Evolutionary conservation across 2,329 filamentous ascomycete species (phyloP), one percentile per base, ranked within the genome.

Genomic region (Exophiala sp.): DNA sequence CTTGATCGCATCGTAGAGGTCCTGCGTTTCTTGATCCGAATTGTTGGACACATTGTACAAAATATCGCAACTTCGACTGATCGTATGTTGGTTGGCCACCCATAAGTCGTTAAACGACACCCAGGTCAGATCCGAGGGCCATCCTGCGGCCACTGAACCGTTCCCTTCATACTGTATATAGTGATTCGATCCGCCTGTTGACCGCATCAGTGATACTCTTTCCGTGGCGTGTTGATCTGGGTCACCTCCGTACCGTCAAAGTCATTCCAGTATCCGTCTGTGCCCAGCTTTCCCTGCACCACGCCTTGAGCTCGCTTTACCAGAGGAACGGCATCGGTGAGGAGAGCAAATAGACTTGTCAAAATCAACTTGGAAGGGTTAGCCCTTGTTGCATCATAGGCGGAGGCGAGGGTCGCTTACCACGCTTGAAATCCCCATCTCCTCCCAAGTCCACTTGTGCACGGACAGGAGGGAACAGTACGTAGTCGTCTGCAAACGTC

Each of bases 1-100:
- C 18, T 64, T 48, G 55, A 74, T 69, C 29, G 66, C 67, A 13
- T 60, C 46, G 46, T 68, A 65, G 52, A 74, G 64, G 41, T 66
- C 60, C 19, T 61, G 55, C 13, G 63, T 68, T 56, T 73, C 71
- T 6, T 60, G 50, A 34, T 63, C 60, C 18, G 62, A 63, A 57
- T 72, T 66, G 60, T 72, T 65, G n/a, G 63, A 51, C 9, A 62
- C 63, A 2, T 51, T 44, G 48, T 60, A 60, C 47, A 64, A 63
- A 37, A 64, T 58, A 11, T 58, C 53, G 62, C 70, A 73, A 13
- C 68, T 68, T 18, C 50, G 50, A 18, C 59, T 57, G 53, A 73
- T 68, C 42, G 62, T 62, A 14, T 59, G 46, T 38, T 60, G 58
- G 53, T 71, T 73, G 43, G 61, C 59, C 1, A 50, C 53, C 54